phyloP scores from a whole-genome alignment of 371 early-diverging fungal species.

The Mucor irregularis region DNA sequence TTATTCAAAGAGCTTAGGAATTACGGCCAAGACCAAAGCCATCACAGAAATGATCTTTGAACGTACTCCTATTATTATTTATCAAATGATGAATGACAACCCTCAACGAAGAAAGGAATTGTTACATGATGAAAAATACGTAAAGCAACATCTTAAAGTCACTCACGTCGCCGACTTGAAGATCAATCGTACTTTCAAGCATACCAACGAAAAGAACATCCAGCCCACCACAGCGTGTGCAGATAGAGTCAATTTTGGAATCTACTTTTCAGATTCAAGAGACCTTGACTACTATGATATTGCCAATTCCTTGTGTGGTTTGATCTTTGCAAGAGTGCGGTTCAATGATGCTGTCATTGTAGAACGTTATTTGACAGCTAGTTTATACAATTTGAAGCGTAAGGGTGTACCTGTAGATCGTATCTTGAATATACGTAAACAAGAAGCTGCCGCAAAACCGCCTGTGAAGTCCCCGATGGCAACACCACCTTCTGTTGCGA shows the following conservation, averaged over 20 bases:
- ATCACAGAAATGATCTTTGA: slow-evolving; percentile 72
- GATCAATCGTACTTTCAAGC: slow-evolving; percentile 65
- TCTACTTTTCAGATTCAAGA: slow-evolving; percentile 60
- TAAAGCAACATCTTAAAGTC: slow-evolving; percentile 54
- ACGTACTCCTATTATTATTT: slow-evolving; percentile 68
- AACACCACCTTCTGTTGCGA: background rate
- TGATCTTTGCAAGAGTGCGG: slow-evolving; percentile 62
- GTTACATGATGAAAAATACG: slow-evolving; percentile 49
- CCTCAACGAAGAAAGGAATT: slow-evolving; percentile 55
- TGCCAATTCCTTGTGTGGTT: slow-evolving; percentile 59
- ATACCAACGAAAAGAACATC: slow-evolving; percentile 50
- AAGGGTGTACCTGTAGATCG: slow-evolving; percentile 92
- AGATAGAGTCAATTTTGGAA: slow-evolving; percentile 52
- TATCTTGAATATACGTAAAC: slow-evolving; percentile 65
- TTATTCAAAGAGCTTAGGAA: slow-evolving; percentile 49
- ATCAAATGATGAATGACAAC: slow-evolving; percentile 71
- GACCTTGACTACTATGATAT: slow-evolving; percentile 84
- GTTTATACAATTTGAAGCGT: slow-evolving; percentile 57
- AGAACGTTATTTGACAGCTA: slow-evolving; percentile 64
- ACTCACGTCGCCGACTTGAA: slow-evolving; percentile 58
- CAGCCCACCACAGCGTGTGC: slow-evolving; percentile 74
- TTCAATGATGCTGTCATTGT: slow-evolving; percentile 72
- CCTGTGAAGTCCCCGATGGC: no score
- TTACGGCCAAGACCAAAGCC: slow-evolving; percentile 51
- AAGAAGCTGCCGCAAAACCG: slow-evolving; percentile 26